phyloP scores from a whole-genome alignment of 495 filamentous ascomycete species.

The Talaromyces liani region DNA sequence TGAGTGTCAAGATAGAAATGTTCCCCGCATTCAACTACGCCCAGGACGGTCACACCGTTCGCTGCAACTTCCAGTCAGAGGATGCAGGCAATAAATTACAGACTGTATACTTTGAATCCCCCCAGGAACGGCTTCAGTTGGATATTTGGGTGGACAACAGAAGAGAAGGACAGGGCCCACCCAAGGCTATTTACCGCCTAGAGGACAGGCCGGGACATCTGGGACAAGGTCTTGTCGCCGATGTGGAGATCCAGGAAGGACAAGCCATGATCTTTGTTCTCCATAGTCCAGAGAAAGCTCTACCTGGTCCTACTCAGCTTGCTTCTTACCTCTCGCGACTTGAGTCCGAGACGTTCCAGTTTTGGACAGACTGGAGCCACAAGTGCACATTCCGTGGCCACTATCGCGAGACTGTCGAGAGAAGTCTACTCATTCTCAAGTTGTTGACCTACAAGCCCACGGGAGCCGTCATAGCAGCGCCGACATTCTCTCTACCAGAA shows the following conservation, averaged over 20 bases:
- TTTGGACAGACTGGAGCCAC: conserved; percentile 64
- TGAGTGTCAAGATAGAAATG: conserved; percentile 56
- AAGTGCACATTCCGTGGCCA: conserved; percentile 61
- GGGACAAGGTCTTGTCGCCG: conserved; percentile 53
- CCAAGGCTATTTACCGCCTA: conserved; percentile 43
- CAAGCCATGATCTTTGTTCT: conserved; percentile 62
- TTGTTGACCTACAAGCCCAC: conserved; percentile 61
- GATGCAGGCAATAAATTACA: conserved; percentile 39
- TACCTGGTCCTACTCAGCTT: conserved; percentile 42
- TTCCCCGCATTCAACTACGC: conserved; percentile 69
- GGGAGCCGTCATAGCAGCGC: conserved; percentile 47
- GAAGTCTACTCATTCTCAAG: conserved; percentile 65
- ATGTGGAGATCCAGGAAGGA: conserved; percentile 50
- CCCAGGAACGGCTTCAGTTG: conserved; percentile 50
- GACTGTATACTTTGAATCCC: conserved; percentile 53
- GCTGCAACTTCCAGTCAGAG: conserved; percentile 23
- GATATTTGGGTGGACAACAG: conserved; percentile 53
- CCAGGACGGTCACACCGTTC: conserved; percentile 42
- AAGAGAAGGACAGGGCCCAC: conserved; percentile 43
- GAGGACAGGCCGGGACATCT: conserved; percentile 42
- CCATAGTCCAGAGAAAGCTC: conserved; percentile 34
- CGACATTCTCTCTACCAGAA: conserved; percentile 63
- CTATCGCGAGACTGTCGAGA: conserved; percentile 59
- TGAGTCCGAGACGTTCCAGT: conserved; percentile 58
- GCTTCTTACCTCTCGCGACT: conserved; percentile 45